phyloP scores from a whole-genome alignment of 352 stramenopile genomes.

The Phytophthora aleatoria region DNA sequence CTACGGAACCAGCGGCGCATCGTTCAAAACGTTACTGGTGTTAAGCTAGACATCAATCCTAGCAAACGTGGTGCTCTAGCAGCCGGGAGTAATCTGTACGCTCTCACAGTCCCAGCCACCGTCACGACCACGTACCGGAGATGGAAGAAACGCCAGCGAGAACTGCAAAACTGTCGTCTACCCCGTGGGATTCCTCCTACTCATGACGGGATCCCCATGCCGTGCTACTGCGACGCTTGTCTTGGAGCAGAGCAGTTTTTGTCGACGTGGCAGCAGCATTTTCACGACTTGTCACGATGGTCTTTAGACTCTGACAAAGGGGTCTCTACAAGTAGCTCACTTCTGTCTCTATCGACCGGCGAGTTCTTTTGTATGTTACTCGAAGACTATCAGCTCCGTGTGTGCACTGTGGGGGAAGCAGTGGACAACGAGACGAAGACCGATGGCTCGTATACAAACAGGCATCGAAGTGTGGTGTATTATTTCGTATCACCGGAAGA shows the following conservation, averaged over 20 bases:
- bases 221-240: constrained; percentile 62
- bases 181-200: constrained; percentile 44
- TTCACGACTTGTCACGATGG: constrained; percentile 56
- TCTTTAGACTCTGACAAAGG: constrained; percentile 10
- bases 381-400: constrained; percentile 27
- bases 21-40: constrained; percentile 35
- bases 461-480: constrained; percentile 27
- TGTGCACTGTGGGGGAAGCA: constrained; percentile 11
- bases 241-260: constrained; percentile 52
- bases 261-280: constrained; percentile 60
- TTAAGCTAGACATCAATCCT: constrained; percentile 23
- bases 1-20: constrained; percentile 50
- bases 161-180: constrained; percentile 38
- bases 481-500: constrained; percentile 41
- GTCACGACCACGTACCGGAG: constrained; percentile 42
- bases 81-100: constrained; percentile 29
- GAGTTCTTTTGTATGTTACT: constrained; percentile 46
- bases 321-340: not conserved
- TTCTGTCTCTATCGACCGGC: constrained; percentile 16
- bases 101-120: constrained; percentile 38
- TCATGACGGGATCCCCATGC: constrained; percentile 42
- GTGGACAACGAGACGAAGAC: constrained; percentile 8
- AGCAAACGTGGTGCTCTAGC: constrained; percentile 8
- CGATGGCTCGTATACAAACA: not conserved
- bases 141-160: constrained; percentile 47